A percentile compares a stretch with the other conserved stretches of the same genome.
phyloP scores from a whole-genome alignment of 257 asterid genomes.

The Ilex asprella region DNA sequence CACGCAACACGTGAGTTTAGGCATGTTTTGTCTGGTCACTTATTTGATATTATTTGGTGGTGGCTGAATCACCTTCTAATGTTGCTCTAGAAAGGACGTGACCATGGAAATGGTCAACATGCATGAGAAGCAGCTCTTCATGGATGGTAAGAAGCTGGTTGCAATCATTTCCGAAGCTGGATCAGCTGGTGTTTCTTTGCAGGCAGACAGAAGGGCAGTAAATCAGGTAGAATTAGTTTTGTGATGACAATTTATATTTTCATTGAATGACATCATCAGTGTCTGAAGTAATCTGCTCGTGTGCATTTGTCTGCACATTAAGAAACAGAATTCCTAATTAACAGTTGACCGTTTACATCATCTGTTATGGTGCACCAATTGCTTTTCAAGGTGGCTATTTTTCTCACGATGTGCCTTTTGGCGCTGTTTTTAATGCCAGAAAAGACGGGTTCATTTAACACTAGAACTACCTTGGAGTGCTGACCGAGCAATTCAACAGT shows the following conservation, averaged over 20 bases:
- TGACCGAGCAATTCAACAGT: conserved; percentile 96
- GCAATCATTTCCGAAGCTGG: conserved; percentile 99
- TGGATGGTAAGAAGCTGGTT: conserved; percentile 86
- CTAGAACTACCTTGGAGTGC: conserved; percentile 99
- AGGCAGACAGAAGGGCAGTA: conserved; percentile 90
- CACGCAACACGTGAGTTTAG: conserved; percentile 88
- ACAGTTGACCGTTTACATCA: no score
- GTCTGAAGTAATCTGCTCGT: background rate
- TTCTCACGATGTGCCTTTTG: background rate
- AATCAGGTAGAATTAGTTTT: conserved; percentile 59
- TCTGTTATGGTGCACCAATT: background rate
- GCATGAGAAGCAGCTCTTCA: conserved; percentile 92
- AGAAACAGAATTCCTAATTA: background rate
- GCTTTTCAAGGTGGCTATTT: conserved; percentile 13
- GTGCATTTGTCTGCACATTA: background rate
- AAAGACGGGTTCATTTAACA: conserved; percentile 93
- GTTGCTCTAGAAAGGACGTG: conserved; percentile 69
- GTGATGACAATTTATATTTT: background rate
- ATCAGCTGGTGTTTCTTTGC: conserved; percentile 99
- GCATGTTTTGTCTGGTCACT: conserved; percentile 11
- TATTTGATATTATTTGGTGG: conserved; percentile 15
- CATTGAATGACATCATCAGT: background rate
- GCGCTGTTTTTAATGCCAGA: conserved; percentile 44
- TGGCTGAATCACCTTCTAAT: conserved; percentile 8
- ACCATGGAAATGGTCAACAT: conserved; percentile 98